Percentiles rank a stretch among this genome's conserved stretches.
phyloP scores from a whole-genome alignment of 176 grass and related monocot genomes.

The Cymbopogon citratus region DNA sequence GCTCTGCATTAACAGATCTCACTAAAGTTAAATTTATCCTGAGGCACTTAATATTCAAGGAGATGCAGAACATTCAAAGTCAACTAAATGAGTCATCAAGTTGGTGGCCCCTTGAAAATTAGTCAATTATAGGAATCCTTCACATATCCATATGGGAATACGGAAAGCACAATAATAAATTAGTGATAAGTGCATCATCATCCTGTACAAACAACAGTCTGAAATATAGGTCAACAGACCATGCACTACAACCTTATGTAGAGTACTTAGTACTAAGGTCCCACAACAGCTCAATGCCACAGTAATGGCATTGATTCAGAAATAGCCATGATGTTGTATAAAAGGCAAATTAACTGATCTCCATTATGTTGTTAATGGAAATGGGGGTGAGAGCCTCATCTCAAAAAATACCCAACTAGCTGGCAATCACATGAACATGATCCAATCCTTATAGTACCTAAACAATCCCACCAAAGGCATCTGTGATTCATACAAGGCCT shows the following conservation, averaged over 20 bases:
- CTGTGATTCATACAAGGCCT: neutral
- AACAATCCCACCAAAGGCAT: neutral
- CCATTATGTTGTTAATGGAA: neutral
- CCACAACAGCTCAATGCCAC: neutral
- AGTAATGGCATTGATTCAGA: neutral
- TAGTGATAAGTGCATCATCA: neutral
- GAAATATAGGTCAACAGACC: neutral
- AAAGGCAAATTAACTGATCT: neutral
- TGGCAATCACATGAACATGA: neutral
- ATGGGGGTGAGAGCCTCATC: neutral
- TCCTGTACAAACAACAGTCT: neutral
- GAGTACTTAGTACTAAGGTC: neutral
- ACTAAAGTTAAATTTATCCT: neutral
- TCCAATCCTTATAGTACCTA: neutral
- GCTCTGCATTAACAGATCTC: neutral
- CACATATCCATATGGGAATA: neutral
- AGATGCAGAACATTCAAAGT: neutral
- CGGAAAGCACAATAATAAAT: neutral
- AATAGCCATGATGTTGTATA: neutral
- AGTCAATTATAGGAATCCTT: neutral
- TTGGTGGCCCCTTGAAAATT: neutral
- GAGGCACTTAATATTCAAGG: neutral
- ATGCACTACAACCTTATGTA: neutral
- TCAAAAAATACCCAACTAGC: neutral
- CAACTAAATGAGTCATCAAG: slow-evolving; percentile 10